Evolutionary conservation across 352 stramenopile genomes (phyloP), one percentile per base, ranked within the genome.

Genomic region (Phytophthora tentaculata): DNA sequence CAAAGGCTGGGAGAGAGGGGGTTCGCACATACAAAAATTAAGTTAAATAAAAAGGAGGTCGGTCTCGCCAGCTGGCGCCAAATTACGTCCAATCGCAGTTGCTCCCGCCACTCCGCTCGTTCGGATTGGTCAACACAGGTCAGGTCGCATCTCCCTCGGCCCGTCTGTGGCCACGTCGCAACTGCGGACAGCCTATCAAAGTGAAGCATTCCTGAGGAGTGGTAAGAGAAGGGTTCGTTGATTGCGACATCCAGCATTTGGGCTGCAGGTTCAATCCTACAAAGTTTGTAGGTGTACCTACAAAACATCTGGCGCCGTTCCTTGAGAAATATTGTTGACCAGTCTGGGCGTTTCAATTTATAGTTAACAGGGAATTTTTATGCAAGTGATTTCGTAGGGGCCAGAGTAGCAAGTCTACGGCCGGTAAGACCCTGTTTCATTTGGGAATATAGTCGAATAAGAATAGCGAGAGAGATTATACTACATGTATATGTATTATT

Each of bases 201-300:
- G 16, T 5, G 28, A 13, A 6, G 12, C 8, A 44, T 37, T 9
- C 2, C 13, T 16, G 35, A 24, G 19, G 20, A 55, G 52, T 62
- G 29, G 43, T 56, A 60, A 28, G 45, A 59, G 35, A 53, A 22
- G 54, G 43, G 37, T 19, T 43, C 35, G 43, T 49, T 67, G 56
- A 72, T 72, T 67, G 64, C 64, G 64, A 67, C 64, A 71, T 63
- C 61, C 56, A 23, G 22, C 23, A 9, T 20, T 35, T 17, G 3
- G 2, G 39, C 2, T 47, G 6, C 24, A 24, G 39, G 20, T 48
- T 62, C 28, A 39, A 53, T 45, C 2, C 35, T 43, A 41, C 26
- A 32, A 26, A 10, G 5, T 39, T 39, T 39, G 5, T 39, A 39
- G 26, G 26, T 32, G 8, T 8, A 32, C 26, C 26, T 32, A 32